Evolutionary conservation across 106 monocot species (phyloP).

Genomic region (Cymbidium sinense): DNA sequence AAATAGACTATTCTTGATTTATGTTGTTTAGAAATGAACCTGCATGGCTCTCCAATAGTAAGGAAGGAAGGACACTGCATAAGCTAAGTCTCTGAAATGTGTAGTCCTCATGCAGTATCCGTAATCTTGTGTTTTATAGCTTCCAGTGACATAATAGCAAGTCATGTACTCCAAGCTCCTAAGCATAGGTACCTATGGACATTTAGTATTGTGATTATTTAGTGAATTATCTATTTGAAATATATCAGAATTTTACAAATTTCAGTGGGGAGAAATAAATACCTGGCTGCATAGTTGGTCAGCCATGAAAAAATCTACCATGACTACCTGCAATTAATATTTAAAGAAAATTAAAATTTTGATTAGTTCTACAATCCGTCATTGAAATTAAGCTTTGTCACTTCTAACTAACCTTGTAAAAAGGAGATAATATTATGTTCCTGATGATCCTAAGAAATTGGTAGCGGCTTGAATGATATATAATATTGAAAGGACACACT

Average conservation of each 20-base stretch:
- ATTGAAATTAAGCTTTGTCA: not conserved
- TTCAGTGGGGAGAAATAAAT: not conserved
- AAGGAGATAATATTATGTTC: constrained; percentile 79
- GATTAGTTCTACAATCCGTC: not conserved
- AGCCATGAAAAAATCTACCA: constrained; percentile 99
- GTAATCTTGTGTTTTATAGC: constrained; percentile 86
- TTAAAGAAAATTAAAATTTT: not conserved
- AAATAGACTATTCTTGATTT: not conserved
- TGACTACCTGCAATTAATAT: constrained; percentile 58
- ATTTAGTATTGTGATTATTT: not conserved
- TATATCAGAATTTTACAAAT: not conserved
- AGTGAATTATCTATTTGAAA: not conserved
- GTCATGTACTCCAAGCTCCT: constrained; percentile 83
- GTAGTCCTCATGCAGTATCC: constrained; percentile 64
- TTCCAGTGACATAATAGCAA: constrained; percentile 98
- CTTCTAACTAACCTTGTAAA: constrained; percentile 65
- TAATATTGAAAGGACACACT: constrained; percentile 59
- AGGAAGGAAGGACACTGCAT: constrained; percentile 93
- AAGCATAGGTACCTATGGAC: constrained; percentile 75
- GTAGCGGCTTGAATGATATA: constrained; percentile 64
- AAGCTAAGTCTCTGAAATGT: constrained; percentile 71
- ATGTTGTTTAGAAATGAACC: constrained; percentile 22
- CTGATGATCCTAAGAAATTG: constrained; percentile 66
- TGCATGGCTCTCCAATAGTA: constrained; percentile 99
- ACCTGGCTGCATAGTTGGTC: constrained; percentile 99